phyloP scores from a whole-genome alignment of 768 basidiomycete species.

The Boletus rufocinnamomeus region DNA sequence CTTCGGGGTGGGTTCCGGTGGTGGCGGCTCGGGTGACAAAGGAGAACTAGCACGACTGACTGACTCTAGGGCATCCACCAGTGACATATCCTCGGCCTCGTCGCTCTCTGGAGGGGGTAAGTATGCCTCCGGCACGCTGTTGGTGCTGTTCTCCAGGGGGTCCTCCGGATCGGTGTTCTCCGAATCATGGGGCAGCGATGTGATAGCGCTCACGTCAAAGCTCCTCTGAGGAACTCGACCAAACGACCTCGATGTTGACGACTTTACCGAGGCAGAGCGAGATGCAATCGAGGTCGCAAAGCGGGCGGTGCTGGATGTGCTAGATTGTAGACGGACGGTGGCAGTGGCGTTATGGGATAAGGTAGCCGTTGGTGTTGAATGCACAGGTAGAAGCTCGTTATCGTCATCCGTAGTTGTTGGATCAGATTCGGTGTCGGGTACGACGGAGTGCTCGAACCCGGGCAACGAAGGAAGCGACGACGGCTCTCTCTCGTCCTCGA shows the following conservation, averaged over 20 bases:
- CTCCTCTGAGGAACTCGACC: constrained; percentile 43
- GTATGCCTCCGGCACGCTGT: constrained; percentile 56
- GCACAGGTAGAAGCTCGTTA: constrained; percentile 52
- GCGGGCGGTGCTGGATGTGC: constrained; percentile 50
- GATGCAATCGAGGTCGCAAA: constrained; percentile 56
- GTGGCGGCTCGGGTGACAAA: constrained; percentile 39
- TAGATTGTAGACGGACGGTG: constrained; percentile 50
- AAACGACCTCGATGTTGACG: constrained; percentile 39
- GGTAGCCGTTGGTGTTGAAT: constrained; percentile 63
- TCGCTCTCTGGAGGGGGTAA: constrained; percentile 50
- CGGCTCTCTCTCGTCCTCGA: constrained; percentile 77
- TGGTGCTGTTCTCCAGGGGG: constrained; percentile 44
- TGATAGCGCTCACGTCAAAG: constrained; percentile 62
- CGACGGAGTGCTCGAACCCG: constrained; percentile 63
- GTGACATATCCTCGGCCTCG: constrained; percentile 46
- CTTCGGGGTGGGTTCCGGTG: constrained; percentile 45
- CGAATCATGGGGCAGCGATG: constrained; percentile 46
- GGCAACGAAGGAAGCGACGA: constrained; percentile 82
- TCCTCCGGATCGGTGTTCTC: constrained; percentile 41
- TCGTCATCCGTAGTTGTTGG: constrained; percentile 45
- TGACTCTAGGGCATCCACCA: constrained; percentile 59
- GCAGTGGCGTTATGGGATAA: constrained; percentile 53
- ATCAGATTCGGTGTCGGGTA: constrained; percentile 38
- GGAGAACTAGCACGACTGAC: constrained; percentile 57
- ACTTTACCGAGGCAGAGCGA: constrained; percentile 38